These are phyloP conservation scores for Beverwykella pulmonaria DNA, from an alignment of 495 filamentous ascomycete species.

Conservation along the genomic window DNA sequence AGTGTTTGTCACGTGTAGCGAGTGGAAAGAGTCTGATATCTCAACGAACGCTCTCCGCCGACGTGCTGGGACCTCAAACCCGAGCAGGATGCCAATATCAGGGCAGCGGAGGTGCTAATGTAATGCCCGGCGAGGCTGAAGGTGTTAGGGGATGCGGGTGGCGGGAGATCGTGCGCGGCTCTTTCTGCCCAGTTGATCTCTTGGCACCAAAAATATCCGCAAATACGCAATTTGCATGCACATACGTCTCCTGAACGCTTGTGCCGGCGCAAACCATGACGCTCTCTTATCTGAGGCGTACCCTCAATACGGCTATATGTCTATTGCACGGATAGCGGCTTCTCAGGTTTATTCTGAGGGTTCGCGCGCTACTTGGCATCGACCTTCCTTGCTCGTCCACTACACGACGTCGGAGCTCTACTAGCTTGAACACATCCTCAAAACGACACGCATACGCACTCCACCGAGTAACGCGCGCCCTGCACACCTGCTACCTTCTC, in stretches of 20 bases:
- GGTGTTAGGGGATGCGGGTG: not conserved
- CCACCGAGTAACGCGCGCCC: not conserved
- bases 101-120: not conserved
- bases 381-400: not conserved
- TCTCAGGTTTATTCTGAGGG: not conserved
- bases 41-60: not conserved
- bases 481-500: not conserved
- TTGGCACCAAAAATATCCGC: not conserved
- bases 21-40: not conserved
- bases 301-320: not conserved
- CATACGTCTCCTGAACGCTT: not conserved
- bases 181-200: not conserved
- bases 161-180: not conserved
- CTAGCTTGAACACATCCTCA: not conserved
- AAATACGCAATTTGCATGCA: not conserved
- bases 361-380: constrained; percentile 1
- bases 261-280: not conserved
- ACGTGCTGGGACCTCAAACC: not conserved
- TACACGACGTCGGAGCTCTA: not conserved
- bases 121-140: not conserved
- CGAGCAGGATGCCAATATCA: not conserved
- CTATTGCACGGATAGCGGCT: not conserved
- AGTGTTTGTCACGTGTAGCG: constrained; percentile 6
- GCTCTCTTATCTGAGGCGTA: not conserved
- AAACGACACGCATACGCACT: not conserved